Evolutionary conservation across 371 early-diverging fungal genomes (phyloP).

Genomic region (Mortierella sp.): DNA sequence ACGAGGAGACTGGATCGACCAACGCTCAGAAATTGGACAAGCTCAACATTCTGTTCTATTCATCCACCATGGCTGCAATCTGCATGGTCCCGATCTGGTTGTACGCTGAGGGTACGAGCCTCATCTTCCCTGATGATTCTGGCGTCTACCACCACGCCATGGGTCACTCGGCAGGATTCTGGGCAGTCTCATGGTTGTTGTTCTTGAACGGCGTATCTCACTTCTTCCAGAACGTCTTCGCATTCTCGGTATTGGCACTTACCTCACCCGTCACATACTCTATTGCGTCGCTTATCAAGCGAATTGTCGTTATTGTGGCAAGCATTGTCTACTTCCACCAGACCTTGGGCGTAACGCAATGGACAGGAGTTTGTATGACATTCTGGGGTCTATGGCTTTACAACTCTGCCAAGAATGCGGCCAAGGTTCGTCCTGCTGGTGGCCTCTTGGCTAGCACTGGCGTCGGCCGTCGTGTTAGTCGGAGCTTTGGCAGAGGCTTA

Average conservation of each 20-base stretch:
- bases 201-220: slow-evolving; percentile 83
- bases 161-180: slow-evolving; percentile 28
- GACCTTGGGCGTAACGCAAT: slow-evolving; percentile 70
- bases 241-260: slow-evolving; percentile 80
- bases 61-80: slow-evolving; percentile 72
- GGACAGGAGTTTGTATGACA: slow-evolving; percentile 80
- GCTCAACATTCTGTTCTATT: slow-evolving; percentile 84
- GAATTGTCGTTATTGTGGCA: slow-evolving; percentile 90
- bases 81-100: slow-evolving; percentile 87
- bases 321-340: slow-evolving; percentile 89
- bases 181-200: slow-evolving; percentile 51
- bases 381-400: slow-evolving; percentile 90
- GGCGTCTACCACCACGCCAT: slow-evolving; percentile 25
- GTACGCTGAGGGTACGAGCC: slow-evolving; percentile 75
- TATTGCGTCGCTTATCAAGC: slow-evolving; percentile 87
- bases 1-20: slow-evolving; percentile 42
- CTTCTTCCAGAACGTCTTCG: slow-evolving; percentile 84
- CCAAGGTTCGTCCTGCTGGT: slow-evolving; percentile 31
- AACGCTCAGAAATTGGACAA: slow-evolving; percentile 82
- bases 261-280: slow-evolving; percentile 91
- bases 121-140: slow-evolving; percentile 41
- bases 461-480: slow-evolving; percentile 33
- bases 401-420: slow-evolving; percentile 75
- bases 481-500: slow-evolving; percentile 37
- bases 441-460: slow-evolving; percentile 37